Conservation (phyloP, 1,284 basidiomycete genomes). For the Cerioporus squamosus region DNA sequence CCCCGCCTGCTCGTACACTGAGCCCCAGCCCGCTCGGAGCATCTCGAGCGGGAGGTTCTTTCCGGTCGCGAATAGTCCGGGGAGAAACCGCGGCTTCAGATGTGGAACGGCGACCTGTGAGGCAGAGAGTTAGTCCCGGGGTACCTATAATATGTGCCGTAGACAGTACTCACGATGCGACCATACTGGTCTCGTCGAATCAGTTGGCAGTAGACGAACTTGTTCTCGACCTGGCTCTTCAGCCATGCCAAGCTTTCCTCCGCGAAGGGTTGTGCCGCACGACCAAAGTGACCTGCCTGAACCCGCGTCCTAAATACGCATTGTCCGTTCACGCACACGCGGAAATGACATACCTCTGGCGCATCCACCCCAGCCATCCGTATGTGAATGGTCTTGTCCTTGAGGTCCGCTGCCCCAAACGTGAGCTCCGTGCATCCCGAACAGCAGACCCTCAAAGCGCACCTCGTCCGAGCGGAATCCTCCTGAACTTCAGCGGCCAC, state of each 20-base stretch:
- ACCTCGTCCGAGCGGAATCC: slow-evolving; percentile 50
- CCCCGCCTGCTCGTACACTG: slow-evolving; percentile 75
- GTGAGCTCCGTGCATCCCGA: not conserved
- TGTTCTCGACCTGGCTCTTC: slow-evolving; percentile 56
- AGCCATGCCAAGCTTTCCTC: slow-evolving; percentile 79
- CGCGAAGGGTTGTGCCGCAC: slow-evolving; percentile 72
- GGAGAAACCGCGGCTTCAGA: slow-evolving; percentile 51
- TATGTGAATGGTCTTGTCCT: slow-evolving; percentile 80
- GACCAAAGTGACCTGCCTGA: slow-evolving; percentile 80
- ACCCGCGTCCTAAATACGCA: not conserved
- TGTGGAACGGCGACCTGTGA: slow-evolving; percentile 71
- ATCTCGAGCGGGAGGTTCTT: slow-evolving; percentile 74
- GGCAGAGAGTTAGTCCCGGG: not conserved
- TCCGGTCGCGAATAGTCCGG: slow-evolving; percentile 51
- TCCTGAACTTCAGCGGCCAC: slow-evolving; percentile 72
- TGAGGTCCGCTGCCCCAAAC: slow-evolving; percentile 53
- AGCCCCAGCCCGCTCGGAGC: slow-evolving; percentile 77
- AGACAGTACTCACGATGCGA: slow-evolving; percentile 61
- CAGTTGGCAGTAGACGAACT: slow-evolving; percentile 69
- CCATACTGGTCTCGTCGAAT: slow-evolving; percentile 81
- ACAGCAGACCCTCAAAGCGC: not conserved
- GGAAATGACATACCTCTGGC: slow-evolving; percentile 67
- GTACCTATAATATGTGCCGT: not conserved
- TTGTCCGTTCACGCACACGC: not conserved
- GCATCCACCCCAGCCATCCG: slow-evolving; percentile 90